Evolutionary conservation across 2,329 filamentous ascomycete species (phyloP), one percentile per base, ranked within the genome.

Genomic region (Phaeosphaeriaceae sp.): DNA sequence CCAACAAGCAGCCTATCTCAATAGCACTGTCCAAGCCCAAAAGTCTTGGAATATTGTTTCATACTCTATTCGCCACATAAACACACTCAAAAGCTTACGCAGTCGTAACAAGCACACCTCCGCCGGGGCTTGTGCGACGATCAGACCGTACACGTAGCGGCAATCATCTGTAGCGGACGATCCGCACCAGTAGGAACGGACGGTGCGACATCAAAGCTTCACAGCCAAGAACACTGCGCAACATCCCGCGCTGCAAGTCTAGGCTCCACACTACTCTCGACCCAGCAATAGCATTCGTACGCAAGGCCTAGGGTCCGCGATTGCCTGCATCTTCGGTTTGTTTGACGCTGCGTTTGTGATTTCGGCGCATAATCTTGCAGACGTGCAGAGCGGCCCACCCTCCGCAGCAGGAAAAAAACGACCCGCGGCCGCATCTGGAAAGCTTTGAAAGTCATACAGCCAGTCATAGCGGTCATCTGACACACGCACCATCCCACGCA

Each of bases 201-300:
- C 47, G 49, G 57, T 48, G 53, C 57, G 49, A 54, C 46, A 46
- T 42, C 53, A 58, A 53, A 63, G 61, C 57, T 56, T 55, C 57
- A 53, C 46, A 54, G 62, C 67, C 67, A 70, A 68, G 67, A 53
- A 19, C 50, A 53, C 60, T 60, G 48, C 56, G 73, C 68, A 63
- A 73, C 72, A 68, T 70, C 67, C 72, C 70, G 62, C 70, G 67
- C 71, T 63, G 60, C 65, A 69, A 51, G 64, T 27, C 50, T 45
- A 57, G 58, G 55, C 55, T 58, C 56, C 58, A 56, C 54, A 46
- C 45, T 51, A 53, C 56, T 61, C 66, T 60, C 52, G 10, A 54
- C 44, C 6, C 36, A 13, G 36, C 33, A 33, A 21, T 9, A 13
- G 36, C 33, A 33, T 31, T 9, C 25, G 31, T 19, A 54, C 24